Evolutionary conservation across 2,329 filamentous ascomycete species (phyloP).

Genomic region (Nemania sp.): DNA sequence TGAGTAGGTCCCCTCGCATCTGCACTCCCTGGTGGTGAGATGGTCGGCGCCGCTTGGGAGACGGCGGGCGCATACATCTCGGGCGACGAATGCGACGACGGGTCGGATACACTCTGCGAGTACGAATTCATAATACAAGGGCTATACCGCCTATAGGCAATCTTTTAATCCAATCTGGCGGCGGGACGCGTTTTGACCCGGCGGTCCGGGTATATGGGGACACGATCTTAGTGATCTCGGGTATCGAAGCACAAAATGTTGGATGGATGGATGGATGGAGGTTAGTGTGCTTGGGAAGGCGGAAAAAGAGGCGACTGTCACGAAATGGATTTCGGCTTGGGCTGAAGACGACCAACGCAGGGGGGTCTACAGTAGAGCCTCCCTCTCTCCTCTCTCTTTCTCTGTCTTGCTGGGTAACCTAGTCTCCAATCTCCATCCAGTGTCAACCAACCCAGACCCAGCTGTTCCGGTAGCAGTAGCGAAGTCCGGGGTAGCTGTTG

Average conservation of each 20-base stretch:
- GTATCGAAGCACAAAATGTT: constrained; percentile 24
- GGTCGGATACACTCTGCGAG: constrained; percentile 28
- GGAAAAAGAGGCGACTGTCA: constrained; percentile 28
- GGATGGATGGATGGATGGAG: constrained; percentile 22
- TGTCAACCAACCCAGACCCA: constrained; percentile 16
- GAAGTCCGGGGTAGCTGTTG: constrained; percentile 21
- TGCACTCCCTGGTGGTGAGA: constrained; percentile 35
- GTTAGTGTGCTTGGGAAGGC: constrained; percentile 25
- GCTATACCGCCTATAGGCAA: background rate
- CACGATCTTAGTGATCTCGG: constrained; percentile 35
- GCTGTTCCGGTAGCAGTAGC: constrained; percentile 19
- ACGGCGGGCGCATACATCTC: constrained; percentile 34
- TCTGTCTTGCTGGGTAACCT: background rate
- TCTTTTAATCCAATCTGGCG: constrained; percentile 14
- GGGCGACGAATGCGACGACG: constrained; percentile 39
- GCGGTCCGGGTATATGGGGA: constrained; percentile 32
- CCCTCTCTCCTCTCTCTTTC: constrained; percentile 12
- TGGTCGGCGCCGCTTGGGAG: constrained; percentile 28
- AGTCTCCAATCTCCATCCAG: constrained; percentile 33
- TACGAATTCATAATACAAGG: constrained; percentile 38
- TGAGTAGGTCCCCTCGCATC: constrained; percentile 49
- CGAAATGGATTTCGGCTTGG: constrained; percentile 25
- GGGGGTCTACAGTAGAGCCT: constrained; percentile 32
- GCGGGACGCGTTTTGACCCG: constrained; percentile 27
- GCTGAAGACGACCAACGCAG: constrained; percentile 30